Conservation (phyloP, 73 alveolate species). For the Paramecium primaurelia region DNA sequence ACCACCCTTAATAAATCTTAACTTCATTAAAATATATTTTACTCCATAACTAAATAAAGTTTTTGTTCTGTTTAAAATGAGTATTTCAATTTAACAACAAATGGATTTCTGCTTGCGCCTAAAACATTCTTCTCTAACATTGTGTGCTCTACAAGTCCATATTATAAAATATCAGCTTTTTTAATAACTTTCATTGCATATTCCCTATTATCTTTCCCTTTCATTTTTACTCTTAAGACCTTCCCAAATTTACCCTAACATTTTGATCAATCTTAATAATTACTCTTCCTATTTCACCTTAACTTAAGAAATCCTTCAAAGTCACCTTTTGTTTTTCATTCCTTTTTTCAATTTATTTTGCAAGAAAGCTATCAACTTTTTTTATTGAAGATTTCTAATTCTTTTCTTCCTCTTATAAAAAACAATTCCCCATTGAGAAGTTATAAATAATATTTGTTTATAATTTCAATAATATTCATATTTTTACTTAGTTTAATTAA, state of each 20-base stretch:
- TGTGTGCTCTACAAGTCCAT: constrained; percentile 73
- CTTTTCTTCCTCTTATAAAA: background rate
- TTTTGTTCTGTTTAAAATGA: constrained; percentile 92
- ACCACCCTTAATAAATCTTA: background rate
- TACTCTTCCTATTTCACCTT: constrained; percentile 41
- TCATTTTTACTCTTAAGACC: constrained; percentile 40
- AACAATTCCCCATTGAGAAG: background rate
- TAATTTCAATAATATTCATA: background rate
- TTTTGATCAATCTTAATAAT: background rate
- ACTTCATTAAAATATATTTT: background rate
- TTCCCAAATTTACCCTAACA: constrained; percentile 39
- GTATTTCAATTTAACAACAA: constrained; percentile 85
- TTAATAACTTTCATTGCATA: constrained; percentile 83
- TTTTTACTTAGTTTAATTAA: background rate
- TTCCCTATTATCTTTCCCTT: constrained; percentile 67
- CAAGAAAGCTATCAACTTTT: background rate
- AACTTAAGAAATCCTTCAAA: constrained; percentile 24
- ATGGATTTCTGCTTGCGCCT: constrained; percentile 84
- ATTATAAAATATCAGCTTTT: constrained; percentile 71
- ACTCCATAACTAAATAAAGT: constrained; percentile 89
- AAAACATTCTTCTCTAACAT: constrained; percentile 89
- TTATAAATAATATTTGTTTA: background rate
- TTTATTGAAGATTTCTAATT: background rate
- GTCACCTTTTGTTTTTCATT: background rate
- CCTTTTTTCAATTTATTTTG: background rate